These are phyloP conservation scores for Fusarium sp. DNA, from an alignment of 2,329 filamentous ascomycete genomes.

Conservation along the genomic window DNA sequence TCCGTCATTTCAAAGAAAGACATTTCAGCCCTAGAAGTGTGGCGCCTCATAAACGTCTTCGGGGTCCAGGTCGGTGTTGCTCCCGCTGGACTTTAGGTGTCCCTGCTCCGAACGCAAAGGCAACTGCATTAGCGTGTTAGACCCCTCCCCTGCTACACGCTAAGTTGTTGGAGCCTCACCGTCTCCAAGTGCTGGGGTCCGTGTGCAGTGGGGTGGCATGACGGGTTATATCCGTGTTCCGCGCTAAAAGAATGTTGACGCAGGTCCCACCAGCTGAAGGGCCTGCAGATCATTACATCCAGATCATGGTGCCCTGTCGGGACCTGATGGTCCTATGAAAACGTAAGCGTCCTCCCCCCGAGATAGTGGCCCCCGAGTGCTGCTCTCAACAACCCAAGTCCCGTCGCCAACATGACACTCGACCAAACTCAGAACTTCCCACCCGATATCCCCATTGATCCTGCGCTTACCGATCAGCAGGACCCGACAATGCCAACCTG, in stretches of 20 bases:
- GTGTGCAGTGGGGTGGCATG: background rate
- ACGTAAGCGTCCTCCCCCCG: background rate
- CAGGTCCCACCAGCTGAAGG: background rate
- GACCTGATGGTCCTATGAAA: background rate
- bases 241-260: background rate
- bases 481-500: too few species aligned
- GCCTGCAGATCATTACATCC: background rate
- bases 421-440: background rate
- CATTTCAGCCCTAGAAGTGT: background rate
- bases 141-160: background rate
- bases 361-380: background rate
- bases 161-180: background rate
- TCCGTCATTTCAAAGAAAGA: background rate
- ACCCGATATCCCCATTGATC: too few species aligned
- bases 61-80: background rate
- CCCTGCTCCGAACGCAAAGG: background rate
- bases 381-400: background rate
- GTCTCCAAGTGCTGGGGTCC: background rate
- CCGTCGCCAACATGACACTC: background rate
- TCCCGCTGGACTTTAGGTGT: background rate
- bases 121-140: background rate
- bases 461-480: too few species aligned
- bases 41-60: background rate
- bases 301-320: background rate
- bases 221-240: background rate